Evolutionary conservation across 2,329 filamentous ascomycete species (phyloP), one percentile per base, ranked within the genome.

Genomic region (Xylaria multiplex): DNA sequence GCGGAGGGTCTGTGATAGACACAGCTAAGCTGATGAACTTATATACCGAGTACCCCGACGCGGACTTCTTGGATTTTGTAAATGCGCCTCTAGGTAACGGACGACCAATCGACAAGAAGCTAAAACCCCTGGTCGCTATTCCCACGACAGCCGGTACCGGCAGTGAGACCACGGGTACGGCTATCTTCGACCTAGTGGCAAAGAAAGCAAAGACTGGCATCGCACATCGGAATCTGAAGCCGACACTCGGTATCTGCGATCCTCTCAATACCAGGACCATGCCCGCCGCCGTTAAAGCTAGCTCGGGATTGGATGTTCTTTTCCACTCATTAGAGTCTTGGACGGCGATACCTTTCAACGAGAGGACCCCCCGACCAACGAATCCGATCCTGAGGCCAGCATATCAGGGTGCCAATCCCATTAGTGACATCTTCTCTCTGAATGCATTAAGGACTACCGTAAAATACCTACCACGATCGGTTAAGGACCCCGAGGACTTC

Each of bases 21-120:
- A 99, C 96, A 0, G 95, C 96, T 61, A 99, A 99, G 81, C 85
- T 99, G 63, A 98, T 99, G 94, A 99, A 99, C 77, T 86, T 99
- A 0, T 98, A 98, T 81, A 92, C 90, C 0, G 90, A 88, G 69
- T 97, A 93, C 77, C 94, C 94, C 0, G 91, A 97, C 7, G 95
- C 95, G 40, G 92, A 96, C 73, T 97, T 99, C 77, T 85, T 98
- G 42, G 95, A 99, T 83, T 99, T 99, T 74, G 96, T 99, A 79
- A 98, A 98, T 76, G 95, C 95, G 0, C 96, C 96, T 0, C 82
- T 98, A 0, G 96, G 96, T 65, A 93, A 91, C 69, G 96, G 96
- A 3, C 81, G 87, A 27, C 92, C 93, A 0, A 91, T 96, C 66
- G 88, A 88, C 35, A 87, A 86, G 64, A 85, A 87, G 49, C 83